Evolutionary conservation across 73 alveolate genomes (phyloP).

Genomic region (Symbiodinium natans): DNA sequence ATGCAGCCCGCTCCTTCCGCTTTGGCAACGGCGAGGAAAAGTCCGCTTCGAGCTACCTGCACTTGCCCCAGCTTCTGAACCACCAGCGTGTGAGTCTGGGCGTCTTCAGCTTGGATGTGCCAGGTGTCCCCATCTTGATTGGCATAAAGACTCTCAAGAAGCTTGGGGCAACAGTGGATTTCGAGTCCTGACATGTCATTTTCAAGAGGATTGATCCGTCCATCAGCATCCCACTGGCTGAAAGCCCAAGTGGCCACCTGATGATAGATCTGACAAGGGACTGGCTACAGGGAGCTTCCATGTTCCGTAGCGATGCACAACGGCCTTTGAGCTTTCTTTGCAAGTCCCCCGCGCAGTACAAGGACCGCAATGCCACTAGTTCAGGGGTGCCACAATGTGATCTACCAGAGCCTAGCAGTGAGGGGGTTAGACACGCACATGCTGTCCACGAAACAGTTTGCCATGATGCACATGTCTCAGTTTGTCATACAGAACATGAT

Average conservation of each 20-base stretch:
- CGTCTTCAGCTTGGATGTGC: neutral
- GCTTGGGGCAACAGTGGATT: neutral
- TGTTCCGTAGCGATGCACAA: too few species aligned
- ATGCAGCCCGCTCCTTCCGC: neutral
- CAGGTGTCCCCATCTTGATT: neutral
- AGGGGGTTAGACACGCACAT: too few species aligned
- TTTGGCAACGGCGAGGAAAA: neutral
- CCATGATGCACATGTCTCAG: too few species aligned
- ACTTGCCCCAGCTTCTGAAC: neutral
- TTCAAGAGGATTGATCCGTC: neutral
- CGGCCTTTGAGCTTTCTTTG: too few species aligned
- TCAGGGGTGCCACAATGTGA: too few species aligned
- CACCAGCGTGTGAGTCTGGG: neutral
- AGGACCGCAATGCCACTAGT: too few species aligned
- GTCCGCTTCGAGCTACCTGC: neutral
- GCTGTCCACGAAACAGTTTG: too few species aligned
- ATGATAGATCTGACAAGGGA: neutral
- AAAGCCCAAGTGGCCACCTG: neutral
- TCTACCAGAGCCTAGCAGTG: too few species aligned
- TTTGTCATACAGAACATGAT: too few species aligned
- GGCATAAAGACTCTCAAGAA: neutral
- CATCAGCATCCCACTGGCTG: neutral
- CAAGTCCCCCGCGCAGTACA: too few species aligned
- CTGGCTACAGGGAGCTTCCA: conserved; percentile 29
- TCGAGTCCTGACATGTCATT: neutral